These are phyloP conservation scores for Claviceps humidiphila DNA, from an alignment of 2,329 filamentous ascomycete species.

Conservation along the genomic window DNA sequence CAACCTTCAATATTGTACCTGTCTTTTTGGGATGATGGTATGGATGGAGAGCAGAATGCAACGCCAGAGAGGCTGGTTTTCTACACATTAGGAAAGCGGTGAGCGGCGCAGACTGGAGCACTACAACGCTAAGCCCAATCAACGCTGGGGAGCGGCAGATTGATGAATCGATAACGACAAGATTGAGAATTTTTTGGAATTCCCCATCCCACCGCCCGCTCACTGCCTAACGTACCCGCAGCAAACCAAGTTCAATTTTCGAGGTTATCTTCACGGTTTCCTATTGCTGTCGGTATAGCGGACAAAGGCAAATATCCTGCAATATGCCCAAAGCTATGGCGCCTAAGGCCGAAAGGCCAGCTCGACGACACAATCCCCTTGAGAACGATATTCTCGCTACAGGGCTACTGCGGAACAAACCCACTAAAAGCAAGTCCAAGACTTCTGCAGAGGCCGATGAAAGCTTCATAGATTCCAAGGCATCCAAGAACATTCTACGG, in stretches of 20 bases:
- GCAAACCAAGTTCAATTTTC: neutral
- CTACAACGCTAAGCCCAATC: conserved; percentile 13
- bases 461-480: conserved; percentile 72
- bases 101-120: conserved; percentile 4
- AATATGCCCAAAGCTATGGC: conserved; percentile 70
- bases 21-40: too few relatives aligned
- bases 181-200: conserved; percentile 17
- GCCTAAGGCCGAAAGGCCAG: conserved; percentile 41
- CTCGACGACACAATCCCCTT: conserved; percentile 75
- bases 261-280: neutral
- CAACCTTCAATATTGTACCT: neutral
- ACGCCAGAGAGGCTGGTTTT: neutral
- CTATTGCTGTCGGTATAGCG: neutral
- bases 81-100: conserved; percentile 17
- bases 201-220: conserved; percentile 8
- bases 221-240: neutral
- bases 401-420: conserved; percentile 58
- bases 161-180: conserved; percentile 21
- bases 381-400: conserved; percentile 72
- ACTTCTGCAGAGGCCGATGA: conserved; percentile 48
- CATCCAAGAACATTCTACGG: conserved; percentile 76
- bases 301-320: neutral
- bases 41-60: too few relatives aligned
- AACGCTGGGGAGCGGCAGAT: conserved; percentile 24
- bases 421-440: conserved; percentile 56